These are phyloP conservation scores for Coelastrella sp. DNA, from an alignment of 139 green algal genomes.

Conservation along the genomic window DNA sequence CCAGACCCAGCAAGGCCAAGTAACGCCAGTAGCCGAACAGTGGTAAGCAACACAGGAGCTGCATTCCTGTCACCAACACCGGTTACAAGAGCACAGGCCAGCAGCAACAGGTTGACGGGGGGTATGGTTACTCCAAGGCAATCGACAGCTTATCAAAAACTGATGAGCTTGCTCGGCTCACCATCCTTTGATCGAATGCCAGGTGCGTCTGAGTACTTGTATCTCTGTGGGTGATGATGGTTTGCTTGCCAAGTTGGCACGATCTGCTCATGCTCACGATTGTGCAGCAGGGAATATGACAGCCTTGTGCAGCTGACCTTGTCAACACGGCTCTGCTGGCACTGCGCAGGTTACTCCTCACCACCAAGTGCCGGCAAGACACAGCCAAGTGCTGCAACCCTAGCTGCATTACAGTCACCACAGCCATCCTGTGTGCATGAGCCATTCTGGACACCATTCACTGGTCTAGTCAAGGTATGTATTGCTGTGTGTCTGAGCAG, in stretches of 20 bases:
- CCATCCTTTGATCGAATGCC: slow-evolving; percentile 40
- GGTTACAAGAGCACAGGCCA: neutral
- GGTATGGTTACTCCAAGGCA: slow-evolving; percentile 6
- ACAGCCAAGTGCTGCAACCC: slow-evolving; percentile 32
- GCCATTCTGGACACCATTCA: slow-evolving; percentile 47
- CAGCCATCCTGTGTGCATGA: slow-evolving; percentile 41
- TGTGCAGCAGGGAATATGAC: too few relatives aligned
- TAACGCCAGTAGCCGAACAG: slow-evolving; percentile 38
- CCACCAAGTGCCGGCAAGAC: slow-evolving; percentile 36
- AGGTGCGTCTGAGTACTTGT: neutral
- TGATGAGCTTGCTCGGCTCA: slow-evolving; percentile 48
- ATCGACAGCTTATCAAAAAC: slow-evolving; percentile 7
- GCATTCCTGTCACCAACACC: slow-evolving; percentile 39
- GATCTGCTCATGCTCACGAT: too few relatives aligned
- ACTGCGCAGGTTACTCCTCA: slow-evolving; percentile 8
- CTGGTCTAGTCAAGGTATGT: slow-evolving; percentile 37
- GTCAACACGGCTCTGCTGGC: neutral
- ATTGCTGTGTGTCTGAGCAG: too few relatives aligned
- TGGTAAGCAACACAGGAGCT: slow-evolving; percentile 7
- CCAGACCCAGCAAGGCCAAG: slow-evolving; percentile 27
- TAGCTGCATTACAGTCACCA: slow-evolving; percentile 48
- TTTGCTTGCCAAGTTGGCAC: too few relatives aligned
- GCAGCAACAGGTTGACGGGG: neutral
- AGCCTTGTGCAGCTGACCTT: neutral
- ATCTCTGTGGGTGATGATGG: neutral